Evolutionary conservation across 169 alveolate species (phyloP).

Genomic region (Amoebophrya sp.): DNA sequence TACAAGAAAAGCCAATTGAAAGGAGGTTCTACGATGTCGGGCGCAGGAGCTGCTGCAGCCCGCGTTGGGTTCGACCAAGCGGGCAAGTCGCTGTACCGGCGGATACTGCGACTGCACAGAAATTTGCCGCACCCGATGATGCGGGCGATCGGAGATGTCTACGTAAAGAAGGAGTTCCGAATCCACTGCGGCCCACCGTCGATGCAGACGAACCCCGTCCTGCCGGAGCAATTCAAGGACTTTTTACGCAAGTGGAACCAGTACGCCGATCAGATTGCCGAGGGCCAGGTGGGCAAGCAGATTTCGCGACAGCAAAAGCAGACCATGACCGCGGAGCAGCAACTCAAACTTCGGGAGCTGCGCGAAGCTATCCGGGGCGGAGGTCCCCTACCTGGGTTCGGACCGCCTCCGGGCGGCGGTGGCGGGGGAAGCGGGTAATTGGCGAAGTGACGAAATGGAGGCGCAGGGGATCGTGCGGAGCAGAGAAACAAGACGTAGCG

Average conservation of each 20-base stretch:
- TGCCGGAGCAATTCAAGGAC: neutral
- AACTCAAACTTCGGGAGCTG: neutral
- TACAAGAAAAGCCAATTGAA: no score
- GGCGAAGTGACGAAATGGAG: no score
- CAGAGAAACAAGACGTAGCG: no score
- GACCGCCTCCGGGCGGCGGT: neutral
- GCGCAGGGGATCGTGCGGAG: neutral
- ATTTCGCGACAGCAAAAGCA: neutral
- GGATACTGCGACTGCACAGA: neutral
- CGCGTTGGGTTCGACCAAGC: neutral
- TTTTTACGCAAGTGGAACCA: neutral
- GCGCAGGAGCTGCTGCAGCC: no score
- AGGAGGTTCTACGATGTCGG: no score
- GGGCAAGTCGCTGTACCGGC: neutral
- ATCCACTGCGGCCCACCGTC: slow-evolving; percentile 7
- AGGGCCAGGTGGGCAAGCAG: neutral
- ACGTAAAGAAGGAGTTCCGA: neutral
- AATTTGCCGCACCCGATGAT: neutral
- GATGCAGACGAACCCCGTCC: neutral
- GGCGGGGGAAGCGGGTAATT: neutral
- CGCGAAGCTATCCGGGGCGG: neutral
- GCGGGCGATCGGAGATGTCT: neutral
- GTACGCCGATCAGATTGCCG: neutral
- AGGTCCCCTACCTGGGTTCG: no score
- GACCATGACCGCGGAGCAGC: neutral